Evolutionary conservation across 2,329 filamentous ascomycete genomes (phyloP).

Genomic region (Aspergillus arachidicola): DNA sequence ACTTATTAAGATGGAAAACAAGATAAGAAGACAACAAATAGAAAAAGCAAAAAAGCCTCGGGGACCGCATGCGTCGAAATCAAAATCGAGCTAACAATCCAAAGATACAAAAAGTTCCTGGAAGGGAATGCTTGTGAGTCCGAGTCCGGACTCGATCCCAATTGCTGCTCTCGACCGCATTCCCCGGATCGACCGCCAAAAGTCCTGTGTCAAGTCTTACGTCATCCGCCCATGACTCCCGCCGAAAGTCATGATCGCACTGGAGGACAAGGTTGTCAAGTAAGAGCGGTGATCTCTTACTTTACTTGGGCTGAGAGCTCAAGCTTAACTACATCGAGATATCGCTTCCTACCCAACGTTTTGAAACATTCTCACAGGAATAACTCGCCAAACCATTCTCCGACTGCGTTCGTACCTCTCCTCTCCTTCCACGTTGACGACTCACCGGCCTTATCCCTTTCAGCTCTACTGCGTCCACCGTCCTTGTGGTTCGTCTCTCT

Average conservation of each 20-base stretch:
- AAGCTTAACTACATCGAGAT: slow-evolving; percentile 3
- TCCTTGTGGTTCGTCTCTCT: slow-evolving; percentile 11
- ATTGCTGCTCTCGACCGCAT: neutral
- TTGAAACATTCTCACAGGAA: neutral
- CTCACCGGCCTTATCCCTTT: slow-evolving; percentile 9
- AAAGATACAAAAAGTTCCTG: neutral
- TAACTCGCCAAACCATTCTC: neutral
- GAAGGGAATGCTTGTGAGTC: neutral
- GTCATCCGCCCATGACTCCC: slow-evolving; percentile 32
- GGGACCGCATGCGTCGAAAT: neutral
- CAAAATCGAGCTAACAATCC: neutral
- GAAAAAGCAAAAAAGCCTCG: neutral
- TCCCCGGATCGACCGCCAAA: slow-evolving; percentile 31
- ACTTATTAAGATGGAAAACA: neutral
- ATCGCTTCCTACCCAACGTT: neutral
- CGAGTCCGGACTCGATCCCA: neutral
- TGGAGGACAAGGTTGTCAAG: slow-evolving; percentile 5
- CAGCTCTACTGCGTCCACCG: slow-evolving; percentile 1
- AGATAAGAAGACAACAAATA: neutral
- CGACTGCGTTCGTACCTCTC: neutral
- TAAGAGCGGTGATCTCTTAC: slow-evolving; percentile 3
- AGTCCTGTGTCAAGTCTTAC: slow-evolving; percentile 33
- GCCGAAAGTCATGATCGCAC: slow-evolving; percentile 12
- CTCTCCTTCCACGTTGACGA: neutral
- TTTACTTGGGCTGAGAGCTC: slow-evolving; percentile 1